Evolutionary conservation across 257 asterid genomes (phyloP).

Genomic region (Jasminum sambac): DNA sequence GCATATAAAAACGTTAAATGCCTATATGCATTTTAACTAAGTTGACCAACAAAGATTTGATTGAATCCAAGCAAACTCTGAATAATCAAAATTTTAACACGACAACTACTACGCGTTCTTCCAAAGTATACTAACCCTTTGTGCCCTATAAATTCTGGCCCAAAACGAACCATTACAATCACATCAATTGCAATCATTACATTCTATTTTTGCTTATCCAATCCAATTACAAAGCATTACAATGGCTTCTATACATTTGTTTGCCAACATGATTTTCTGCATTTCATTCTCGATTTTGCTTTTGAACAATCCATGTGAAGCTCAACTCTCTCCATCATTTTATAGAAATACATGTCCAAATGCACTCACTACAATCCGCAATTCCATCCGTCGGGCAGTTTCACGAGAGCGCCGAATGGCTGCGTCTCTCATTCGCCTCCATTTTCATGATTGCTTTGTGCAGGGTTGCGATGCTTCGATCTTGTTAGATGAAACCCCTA

Average conservation of each 20-base stretch:
- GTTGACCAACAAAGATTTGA: too few species aligned
- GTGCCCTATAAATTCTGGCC: background rate
- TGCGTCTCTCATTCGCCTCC: slow-evolving; percentile 30
- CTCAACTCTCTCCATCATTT: slow-evolving; percentile 29
- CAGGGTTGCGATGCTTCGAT: slow-evolving; percentile 39
- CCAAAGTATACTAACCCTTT: background rate
- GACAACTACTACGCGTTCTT: too few species aligned
- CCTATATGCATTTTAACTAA: too few species aligned
- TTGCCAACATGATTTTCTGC: background rate
- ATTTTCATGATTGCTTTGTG: slow-evolving; percentile 32
- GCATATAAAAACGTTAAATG: too few species aligned
- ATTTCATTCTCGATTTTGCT: background rate
- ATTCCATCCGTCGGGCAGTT: slow-evolving; percentile 16
- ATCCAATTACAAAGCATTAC: background rate
- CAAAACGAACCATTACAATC: background rate
- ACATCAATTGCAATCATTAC: background rate
- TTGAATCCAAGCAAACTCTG: too few species aligned
- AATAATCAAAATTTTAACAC: too few species aligned
- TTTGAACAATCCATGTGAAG: slow-evolving; percentile 10
- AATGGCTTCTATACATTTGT: background rate
- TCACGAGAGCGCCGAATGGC: slow-evolving; percentile 26
- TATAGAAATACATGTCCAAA: slow-evolving; percentile 21
- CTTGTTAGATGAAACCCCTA: slow-evolving; percentile 20
- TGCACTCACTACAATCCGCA: slow-evolving; percentile 18
- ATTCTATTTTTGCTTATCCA: background rate